phyloP scores from a whole-genome alignment of 2,329 filamentous ascomycete species.

The Fusarium odoratissimum region DNA sequence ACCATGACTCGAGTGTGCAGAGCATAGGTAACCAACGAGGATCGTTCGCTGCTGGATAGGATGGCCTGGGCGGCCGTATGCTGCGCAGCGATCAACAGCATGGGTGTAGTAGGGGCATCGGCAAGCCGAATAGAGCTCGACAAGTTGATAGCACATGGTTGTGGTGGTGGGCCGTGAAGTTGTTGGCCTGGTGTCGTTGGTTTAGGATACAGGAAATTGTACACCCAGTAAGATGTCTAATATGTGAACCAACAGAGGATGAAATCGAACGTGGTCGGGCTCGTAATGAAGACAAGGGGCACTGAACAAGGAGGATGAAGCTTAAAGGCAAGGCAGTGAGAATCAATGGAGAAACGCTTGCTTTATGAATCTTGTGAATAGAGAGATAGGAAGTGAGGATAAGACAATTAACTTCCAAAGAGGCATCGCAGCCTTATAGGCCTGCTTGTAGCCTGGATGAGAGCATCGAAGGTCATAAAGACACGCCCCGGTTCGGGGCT shows the following conservation, averaged over 20 bases:
- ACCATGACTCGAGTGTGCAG: constrained; percentile 48
- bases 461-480: constrained; percentile 28
- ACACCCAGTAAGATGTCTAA: constrained; percentile 4
- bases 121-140: constrained; percentile 89
- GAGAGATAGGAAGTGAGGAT: constrained; percentile 40
- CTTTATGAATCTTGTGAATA: constrained; percentile 32
- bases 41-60: constrained; percentile 78
- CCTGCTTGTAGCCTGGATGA: constrained; percentile 49
- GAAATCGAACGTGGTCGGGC: constrained; percentile 3
- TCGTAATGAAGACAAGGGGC: constrained; percentile 1
- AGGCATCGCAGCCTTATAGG: constrained; percentile 68
- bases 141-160: constrained; percentile 86
- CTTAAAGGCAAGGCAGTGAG: constrained; percentile 4
- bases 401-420: constrained; percentile 48
- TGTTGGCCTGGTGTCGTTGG: constrained; percentile 32
- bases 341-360: constrained; percentile 20
- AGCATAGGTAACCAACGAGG: constrained; percentile 84
- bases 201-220: constrained; percentile 11
- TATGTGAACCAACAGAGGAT: constrained; percentile 11
- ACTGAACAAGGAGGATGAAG: constrained; percentile 22
- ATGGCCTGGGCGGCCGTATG: constrained; percentile 80
- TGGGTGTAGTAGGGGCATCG: constrained; percentile 90
- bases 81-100: constrained; percentile 82
- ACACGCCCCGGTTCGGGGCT: constrained; percentile 34
- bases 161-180: constrained; percentile 20